A percentile compares a stretch with the other conserved stretches of the same genome.
These are phyloP conservation scores for Rhodomyrtus psidioides DNA, from an alignment of 441 rosid genomes.

Conservation along the genomic window DNA sequence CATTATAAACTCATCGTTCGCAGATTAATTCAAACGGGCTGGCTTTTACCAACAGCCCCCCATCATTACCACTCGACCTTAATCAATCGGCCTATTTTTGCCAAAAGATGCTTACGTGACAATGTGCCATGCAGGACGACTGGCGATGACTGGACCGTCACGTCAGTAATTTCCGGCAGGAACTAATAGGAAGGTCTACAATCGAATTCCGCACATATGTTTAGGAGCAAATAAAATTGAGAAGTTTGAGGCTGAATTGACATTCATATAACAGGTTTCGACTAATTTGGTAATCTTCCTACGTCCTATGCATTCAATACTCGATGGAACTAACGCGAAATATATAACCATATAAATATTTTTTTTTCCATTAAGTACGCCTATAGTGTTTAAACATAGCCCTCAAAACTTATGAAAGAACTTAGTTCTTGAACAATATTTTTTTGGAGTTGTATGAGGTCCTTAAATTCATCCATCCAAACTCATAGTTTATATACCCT, in stretches of 20 bases:
- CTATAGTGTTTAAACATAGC: background rate
- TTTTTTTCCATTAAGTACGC: background rate
- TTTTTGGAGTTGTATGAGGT: background rate
- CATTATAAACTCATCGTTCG: too few species aligned
- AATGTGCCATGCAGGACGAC: background rate
- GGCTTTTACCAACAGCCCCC: background rate
- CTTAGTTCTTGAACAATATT: background rate
- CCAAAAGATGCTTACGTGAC: rapidly evolving
- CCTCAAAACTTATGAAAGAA: background rate
- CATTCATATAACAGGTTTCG: too few species aligned
- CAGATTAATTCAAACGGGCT: background rate
- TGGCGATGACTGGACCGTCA: rapidly evolving
- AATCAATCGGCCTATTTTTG: background rate
- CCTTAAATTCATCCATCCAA: background rate
- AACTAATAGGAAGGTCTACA: too few species aligned
- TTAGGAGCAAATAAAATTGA: too few species aligned
- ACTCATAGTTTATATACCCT: background rate
- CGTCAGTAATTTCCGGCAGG: rapidly evolving
- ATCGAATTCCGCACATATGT: too few species aligned
- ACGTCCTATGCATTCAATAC: background rate
- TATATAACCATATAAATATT: too few species aligned
- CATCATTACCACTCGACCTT: background rate
- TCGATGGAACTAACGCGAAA: background rate
- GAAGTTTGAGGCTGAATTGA: background rate
- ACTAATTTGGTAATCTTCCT: too few species aligned